A percentile compares a stretch with the other conserved stretches of the same genome.
Conservation (phyloP, 2,329 filamentous ascomycete genomes). For the Parastagonospora avenae region DNA sequence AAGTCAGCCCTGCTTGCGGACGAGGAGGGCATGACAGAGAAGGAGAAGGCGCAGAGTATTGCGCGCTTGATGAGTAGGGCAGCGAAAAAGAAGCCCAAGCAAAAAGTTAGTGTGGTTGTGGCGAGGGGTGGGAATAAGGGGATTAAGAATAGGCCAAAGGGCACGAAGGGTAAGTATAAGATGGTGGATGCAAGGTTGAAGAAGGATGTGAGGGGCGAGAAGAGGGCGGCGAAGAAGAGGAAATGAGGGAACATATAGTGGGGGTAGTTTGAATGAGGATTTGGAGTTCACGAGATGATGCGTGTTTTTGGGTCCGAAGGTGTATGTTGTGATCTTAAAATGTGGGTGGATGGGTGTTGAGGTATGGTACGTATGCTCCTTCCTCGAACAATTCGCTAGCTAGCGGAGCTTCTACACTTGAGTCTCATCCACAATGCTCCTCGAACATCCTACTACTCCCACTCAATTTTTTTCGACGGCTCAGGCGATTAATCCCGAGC, state of each 20-base stretch:
- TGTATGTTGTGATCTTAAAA: too few species aligned
- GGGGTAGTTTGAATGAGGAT: neutral
- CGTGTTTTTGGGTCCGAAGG: neutral
- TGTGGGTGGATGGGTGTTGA: too few species aligned
- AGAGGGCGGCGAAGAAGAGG: slow-evolving; percentile 78
- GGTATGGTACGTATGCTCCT: too few species aligned
- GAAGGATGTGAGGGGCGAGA: slow-evolving; percentile 90
- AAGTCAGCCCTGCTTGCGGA: slow-evolving; percentile 90
- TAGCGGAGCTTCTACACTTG: too few species aligned
- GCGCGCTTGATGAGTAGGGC: slow-evolving; percentile 80
- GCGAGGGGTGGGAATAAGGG: slow-evolving; percentile 84
- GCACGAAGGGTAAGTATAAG: slow-evolving; percentile 95
- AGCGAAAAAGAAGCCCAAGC: slow-evolving; percentile 82
- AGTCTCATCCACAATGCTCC: too few species aligned
- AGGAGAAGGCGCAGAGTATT: slow-evolving; percentile 90
- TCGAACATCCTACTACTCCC: too few species aligned
- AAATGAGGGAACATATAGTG: slow-evolving; percentile 43
- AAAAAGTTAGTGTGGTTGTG: slow-evolving; percentile 85
- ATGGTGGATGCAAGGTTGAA: slow-evolving; percentile 95
- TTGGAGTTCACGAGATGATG: neutral
- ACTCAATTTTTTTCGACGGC: too few species aligned
- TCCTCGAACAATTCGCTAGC: too few species aligned
- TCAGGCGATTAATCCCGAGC: too few species aligned
- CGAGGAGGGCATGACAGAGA: slow-evolving; percentile 91
- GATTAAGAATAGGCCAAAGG: slow-evolving; percentile 82